These are phyloP conservation scores for Lecanoromycetidae sp. DNA, from an alignment of 2,329 filamentous ascomycete genomes.

Conservation along the genomic window DNA sequence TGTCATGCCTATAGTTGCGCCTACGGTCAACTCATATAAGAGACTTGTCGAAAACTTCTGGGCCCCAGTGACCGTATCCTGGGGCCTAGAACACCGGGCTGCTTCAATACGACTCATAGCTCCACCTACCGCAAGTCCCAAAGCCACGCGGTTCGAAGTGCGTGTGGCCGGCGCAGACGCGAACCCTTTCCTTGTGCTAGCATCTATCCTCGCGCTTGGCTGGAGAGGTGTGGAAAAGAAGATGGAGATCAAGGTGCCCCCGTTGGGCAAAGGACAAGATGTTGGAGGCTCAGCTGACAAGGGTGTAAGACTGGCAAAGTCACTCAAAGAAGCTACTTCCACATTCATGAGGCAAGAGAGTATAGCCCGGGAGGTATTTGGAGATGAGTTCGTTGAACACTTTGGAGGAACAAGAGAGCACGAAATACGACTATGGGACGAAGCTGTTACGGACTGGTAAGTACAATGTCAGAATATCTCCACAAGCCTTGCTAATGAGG, in stretches of 20 bases:
- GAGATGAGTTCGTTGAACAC: constrained; percentile 91
- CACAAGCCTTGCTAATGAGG: constrained; percentile 7
- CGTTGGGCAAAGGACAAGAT: constrained; percentile 72
- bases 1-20: constrained; percentile 89
- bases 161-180: constrained; percentile 89
- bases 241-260: constrained; percentile 67
- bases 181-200: constrained; percentile 77
- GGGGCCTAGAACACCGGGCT: constrained; percentile 90
- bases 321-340: constrained; percentile 68
- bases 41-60: constrained; percentile 97
- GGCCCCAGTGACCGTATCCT: constrained; percentile 94
- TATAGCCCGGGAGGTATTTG: constrained; percentile 85
- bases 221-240: constrained; percentile 91
- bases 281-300: constrained; percentile 60
- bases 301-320: constrained; percentile 71
- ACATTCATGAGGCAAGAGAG: constrained; percentile 67
- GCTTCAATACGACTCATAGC: constrained; percentile 83
- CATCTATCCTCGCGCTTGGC: constrained; percentile 74
- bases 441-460: constrained; percentile 93
- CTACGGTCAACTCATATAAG: constrained; percentile 97
- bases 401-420: constrained; percentile 87
- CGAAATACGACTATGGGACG: constrained; percentile 82
- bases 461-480: not conserved
- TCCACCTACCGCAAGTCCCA: constrained; percentile 71
- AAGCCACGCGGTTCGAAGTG: constrained; percentile 83